Evolutionary conservation across 129 eudicot genomes (phyloP).

Genomic region (Flaveria robusta): DNA sequence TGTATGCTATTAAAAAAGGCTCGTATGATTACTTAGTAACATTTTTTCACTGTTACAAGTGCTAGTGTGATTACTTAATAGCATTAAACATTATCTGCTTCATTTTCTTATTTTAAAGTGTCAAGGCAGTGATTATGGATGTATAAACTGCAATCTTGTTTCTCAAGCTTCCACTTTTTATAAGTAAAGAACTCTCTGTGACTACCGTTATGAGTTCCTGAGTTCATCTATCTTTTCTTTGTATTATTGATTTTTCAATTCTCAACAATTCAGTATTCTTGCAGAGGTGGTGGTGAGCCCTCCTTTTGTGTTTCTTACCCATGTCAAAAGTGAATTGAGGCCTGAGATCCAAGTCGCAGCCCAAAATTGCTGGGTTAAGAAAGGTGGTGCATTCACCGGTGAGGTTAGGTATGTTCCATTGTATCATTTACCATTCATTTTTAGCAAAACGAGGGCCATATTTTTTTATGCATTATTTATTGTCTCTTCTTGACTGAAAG

Average conservation of each 20-base stretch:
- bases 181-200: background rate
- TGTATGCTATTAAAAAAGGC: background rate
- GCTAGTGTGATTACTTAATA: background rate
- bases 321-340: slow-evolving; percentile 65
- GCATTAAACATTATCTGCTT: background rate
- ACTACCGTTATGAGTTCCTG: background rate
- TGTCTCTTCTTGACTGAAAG: background rate
- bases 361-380: slow-evolving; percentile 97
- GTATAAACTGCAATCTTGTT: background rate
- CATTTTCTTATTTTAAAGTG: background rate
- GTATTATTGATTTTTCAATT: background rate
- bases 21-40: no score
- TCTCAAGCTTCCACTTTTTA: background rate
- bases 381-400: slow-evolving; percentile 98
- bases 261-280: slow-evolving; percentile 22
- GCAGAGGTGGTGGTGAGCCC: slow-evolving; percentile 98
- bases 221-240: background rate
- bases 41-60: background rate
- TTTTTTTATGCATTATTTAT: background rate
- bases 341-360: slow-evolving; percentile 96
- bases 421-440: background rate
- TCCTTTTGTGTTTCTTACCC: slow-evolving; percentile 80
- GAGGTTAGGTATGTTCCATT: slow-evolving; percentile 75
- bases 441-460: background rate
- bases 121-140: slow-evolving; percentile 6